Conservation (phyloP, 331 rosid species). For the Malus hybrid region DNA sequence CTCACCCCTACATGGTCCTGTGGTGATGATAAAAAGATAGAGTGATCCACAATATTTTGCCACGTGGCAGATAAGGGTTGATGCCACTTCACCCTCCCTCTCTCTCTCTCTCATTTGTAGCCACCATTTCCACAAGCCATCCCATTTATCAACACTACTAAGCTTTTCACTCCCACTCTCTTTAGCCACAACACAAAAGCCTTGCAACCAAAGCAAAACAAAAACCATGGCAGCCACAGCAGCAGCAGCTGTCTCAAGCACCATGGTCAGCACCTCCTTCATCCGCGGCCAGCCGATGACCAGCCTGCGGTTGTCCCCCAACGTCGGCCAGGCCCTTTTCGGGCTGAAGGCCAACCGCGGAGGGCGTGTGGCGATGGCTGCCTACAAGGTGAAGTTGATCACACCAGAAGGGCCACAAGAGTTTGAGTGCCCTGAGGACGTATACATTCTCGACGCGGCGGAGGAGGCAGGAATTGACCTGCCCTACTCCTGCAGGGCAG, state of each 20-base stretch:
- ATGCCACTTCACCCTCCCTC: slow-evolving; percentile 8
- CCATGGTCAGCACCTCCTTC: slow-evolving; percentile 64
- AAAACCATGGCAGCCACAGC: slow-evolving; percentile 19
- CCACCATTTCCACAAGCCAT: slow-evolving; percentile 28
- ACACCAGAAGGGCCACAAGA: slow-evolving; percentile 57
- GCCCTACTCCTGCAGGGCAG: slow-evolving; percentile 93
- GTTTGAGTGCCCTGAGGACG: slow-evolving; percentile 53
- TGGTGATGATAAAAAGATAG: slow-evolving; percentile 31
- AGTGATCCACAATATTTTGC: slow-evolving; percentile 7
- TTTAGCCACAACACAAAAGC: neutral
- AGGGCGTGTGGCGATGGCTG: slow-evolving; percentile 56
- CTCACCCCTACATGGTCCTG: neutral
- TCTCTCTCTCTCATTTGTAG: neutral
- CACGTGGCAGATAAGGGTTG: slow-evolving; percentile 61
- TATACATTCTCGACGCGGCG: slow-evolving; percentile 64
- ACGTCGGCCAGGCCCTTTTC: slow-evolving; percentile 35
- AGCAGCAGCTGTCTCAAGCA: slow-evolving; percentile 37
- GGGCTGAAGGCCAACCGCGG: slow-evolving; percentile 53
- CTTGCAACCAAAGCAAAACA: neutral
- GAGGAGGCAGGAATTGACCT: slow-evolving; percentile 60
- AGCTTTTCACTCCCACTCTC: neutral
- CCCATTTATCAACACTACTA: slow-evolving; percentile 2
- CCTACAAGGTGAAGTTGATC: slow-evolving; percentile 48
- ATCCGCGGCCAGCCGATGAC: slow-evolving; percentile 35
- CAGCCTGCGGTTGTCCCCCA: slow-evolving; percentile 36